Evolutionary conservation across 768 basidiomycete species (phyloP).

Genomic region (Gymnopilus junonius): DNA sequence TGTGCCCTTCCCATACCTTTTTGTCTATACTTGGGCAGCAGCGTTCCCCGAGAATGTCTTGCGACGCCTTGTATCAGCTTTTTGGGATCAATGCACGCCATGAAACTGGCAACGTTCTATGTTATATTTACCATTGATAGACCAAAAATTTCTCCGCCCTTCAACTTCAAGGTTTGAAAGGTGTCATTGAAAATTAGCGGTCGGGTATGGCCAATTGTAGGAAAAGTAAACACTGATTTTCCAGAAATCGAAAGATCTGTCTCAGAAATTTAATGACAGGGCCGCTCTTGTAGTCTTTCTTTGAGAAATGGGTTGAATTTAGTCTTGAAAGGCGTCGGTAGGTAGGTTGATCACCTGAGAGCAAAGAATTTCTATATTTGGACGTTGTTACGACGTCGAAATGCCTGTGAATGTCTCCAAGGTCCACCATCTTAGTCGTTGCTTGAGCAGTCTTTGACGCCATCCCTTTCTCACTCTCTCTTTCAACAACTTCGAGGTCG

Average conservation of each 20-base stretch:
- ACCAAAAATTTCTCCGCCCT: neutral
- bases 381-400: constrained; percentile 1
- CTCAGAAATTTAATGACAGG: too few relatives aligned
- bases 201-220: neutral
- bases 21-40: neutral
- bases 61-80: neutral
- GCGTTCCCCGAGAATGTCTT: neutral
- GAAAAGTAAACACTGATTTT: neutral
- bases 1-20: neutral
- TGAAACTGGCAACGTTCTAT: neutral
- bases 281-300: neutral
- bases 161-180: neutral
- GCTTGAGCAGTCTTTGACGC: neutral
- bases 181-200: neutral
- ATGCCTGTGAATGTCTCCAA: constrained; percentile 1
- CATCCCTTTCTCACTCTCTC: neutral
- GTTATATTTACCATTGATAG: constrained; percentile 1
- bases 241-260: neutral
- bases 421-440: neutral
- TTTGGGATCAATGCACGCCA: neutral
- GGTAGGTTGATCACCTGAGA: neutral
- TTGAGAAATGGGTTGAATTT: too few relatives aligned
- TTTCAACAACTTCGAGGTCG: neutral
- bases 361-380: neutral
- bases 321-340: neutral